Evolutionary conservation across 1,139 yeast genomes (phyloP), one percentile per base, ranked within the genome.

Genomic region (Cylindricascospora bacillispora): DNA sequence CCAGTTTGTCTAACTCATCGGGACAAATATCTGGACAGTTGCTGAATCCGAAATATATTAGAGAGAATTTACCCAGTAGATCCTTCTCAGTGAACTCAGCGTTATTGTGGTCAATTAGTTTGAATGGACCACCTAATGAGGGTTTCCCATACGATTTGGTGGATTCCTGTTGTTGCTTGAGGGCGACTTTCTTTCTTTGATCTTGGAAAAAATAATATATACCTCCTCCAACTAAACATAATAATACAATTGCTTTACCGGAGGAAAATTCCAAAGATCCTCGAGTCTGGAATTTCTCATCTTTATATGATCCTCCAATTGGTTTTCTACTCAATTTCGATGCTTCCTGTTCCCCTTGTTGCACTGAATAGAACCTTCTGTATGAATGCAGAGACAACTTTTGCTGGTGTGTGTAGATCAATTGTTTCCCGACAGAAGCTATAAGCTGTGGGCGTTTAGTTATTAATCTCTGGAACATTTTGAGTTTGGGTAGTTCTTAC

Each of bases 1-100:
- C 86, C 54, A 92, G 67, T 50, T 89, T 83, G 52, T 92, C 98
- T 39, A 89, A 67, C 55, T 89, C 99, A 56, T 89, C 98, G 7
- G 98, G 98, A 57, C 99, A 89, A 33, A 89, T 86, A 57, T 89
- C 99, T 4, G 99, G 99, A 59, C 98, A 89, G 57, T 85, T 86
- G 5, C 95, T 81, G 62, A 89, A 92, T 1, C 99, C 99, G 58
- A 89, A 89, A 57, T 89, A 89, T n/a, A 89, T 57, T 32, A 89
- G 63, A 5, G 89, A 72, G 56, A 83, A 89, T 54, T 71, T 75
- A 28, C 86, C 92, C 39, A 69, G 59, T 49, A 92, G 62, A 47
- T 86, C 70, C 37, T 81, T 64, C 24, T 83, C 74, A 1, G 95
- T 82, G 54, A 89, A 89, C 13, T 56, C 59, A 17, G 77, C 60